Evolutionary conservation across 2,329 filamentous ascomycete genomes (phyloP), one percentile per base, ranked within the genome.

Genomic region (Talaromyces sp.): DNA sequence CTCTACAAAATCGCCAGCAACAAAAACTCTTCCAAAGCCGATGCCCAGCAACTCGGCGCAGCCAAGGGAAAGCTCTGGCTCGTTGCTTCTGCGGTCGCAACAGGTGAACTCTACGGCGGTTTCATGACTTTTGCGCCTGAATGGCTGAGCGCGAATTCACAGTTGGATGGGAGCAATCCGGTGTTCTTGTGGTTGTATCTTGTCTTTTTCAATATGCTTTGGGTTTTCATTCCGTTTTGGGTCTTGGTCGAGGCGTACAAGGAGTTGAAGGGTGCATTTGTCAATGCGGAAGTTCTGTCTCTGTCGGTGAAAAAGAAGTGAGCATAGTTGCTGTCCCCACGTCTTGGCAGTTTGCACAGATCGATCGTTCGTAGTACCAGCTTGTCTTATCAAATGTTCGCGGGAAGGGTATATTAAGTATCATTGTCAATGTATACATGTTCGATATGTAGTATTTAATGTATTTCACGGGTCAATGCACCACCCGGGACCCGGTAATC

Each of bases 71-170:
- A 76, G 47, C 72, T 82, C 39, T 85, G 83, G 83, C 84, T 88
- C 69, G 83, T 84, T 75, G 85, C 86, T 72, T 77, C 80, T 24
- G 78, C 85, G 14, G 74, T 89, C 48, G 87, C 86, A 11, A 87
- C 85, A n/a, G 86, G 79, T 11, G 87, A 89, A 75, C 76, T 89
- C 50, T 89, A 89, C 76, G 87, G 87, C 6, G 80, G 77, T 0
- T 88, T 84, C 72, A 88, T 88, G 85, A 88, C 87, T 0, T 89
- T 89, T 74, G 83, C 82, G 47, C 87, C 87, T 39, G 87, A 89
- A 72, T 89, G 86, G 87, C 73, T 89, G 68, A 85, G 81, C 2
- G 86, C 84, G 0, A 84, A 79, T 56, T 77, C 82, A 16, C 85
- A 85, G 70, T 75, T 89, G 63, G 83, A 86, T 67, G 86, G 83